Evolutionary conservation across 2,329 filamentous ascomycete species (phyloP).

Genomic region (Ascosphaera aggregata): DNA sequence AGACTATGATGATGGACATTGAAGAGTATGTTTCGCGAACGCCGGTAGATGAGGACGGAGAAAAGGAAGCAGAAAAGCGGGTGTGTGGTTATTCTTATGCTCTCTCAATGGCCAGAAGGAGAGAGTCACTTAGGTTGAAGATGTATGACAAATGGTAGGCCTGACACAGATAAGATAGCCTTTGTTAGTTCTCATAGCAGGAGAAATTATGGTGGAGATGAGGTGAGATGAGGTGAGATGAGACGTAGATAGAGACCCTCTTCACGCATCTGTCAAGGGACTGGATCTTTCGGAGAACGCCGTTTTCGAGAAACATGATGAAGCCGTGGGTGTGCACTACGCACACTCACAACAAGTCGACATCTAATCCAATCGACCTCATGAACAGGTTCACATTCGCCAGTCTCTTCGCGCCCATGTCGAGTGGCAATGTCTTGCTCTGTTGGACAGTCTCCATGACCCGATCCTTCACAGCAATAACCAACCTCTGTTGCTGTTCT

Average conservation of each 20-base stretch:
- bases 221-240: too few relatives aligned
- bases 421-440: conserved; percentile 68
- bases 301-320: background rate
- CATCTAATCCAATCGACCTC: conserved; percentile 95
- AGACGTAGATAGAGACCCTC: too few relatives aligned
- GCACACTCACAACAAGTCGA: conserved; percentile 37
- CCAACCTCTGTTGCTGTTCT: conserved; percentile 84
- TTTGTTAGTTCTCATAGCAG: background rate
- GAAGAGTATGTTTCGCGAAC: background rate
- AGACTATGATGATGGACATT: background rate
- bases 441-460: conserved; percentile 87
- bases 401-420: conserved; percentile 62
- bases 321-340: background rate
- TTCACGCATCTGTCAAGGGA: too few relatives aligned
- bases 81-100: too few relatives aligned
- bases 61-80: background rate
- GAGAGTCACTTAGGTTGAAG: background rate
- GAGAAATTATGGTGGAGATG: too few relatives aligned
- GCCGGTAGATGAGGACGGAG: background rate
- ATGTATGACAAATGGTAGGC: background rate
- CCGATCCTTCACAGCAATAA: conserved; percentile 87
- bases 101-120: background rate
- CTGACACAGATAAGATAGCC: background rate
- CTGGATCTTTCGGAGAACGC: background rate
- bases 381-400: conserved; percentile 96